A percentile compares a stretch with the other conserved stretches of the same genome.
Evolutionary conservation across 371 early-diverging fungal species (phyloP).

Genomic region (Saksenaea vasiformis): DNA sequence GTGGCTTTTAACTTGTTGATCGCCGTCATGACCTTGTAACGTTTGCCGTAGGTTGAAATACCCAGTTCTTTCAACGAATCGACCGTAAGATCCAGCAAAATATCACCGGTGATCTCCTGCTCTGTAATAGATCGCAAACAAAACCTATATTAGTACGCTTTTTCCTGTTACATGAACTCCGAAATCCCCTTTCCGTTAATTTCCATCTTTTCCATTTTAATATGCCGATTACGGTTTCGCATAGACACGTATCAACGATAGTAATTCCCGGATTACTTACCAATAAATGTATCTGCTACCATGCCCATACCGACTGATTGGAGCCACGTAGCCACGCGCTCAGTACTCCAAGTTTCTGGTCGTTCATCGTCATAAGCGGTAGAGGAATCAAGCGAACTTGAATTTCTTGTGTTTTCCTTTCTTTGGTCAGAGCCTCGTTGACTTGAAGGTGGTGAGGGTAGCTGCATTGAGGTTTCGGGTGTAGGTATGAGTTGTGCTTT

Average conservation of each 20-base stretch:
- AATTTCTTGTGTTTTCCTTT: neutral
- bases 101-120: constrained; percentile 74
- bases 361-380: neutral
- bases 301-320: constrained; percentile 55
- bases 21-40: constrained; percentile 67
- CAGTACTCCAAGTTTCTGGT: constrained; percentile 56
- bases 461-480: constrained; percentile 1
- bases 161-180: neutral
- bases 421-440: neutral
- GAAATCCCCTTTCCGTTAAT: constrained; percentile 1
- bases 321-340: constrained; percentile 66
- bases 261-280: constrained; percentile 37
- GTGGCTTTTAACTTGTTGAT: constrained; percentile 37
- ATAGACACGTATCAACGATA: neutral
- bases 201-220: constrained; percentile 8
- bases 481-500: constrained; percentile 7
- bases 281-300: constrained; percentile 55
- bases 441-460: constrained; percentile 11
- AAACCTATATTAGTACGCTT: neutral
- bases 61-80: constrained; percentile 70
- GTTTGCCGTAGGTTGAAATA: constrained; percentile 67
- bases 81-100: constrained; percentile 61
- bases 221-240: constrained; percentile 1
- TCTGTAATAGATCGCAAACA: constrained; percentile 29
- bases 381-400: neutral